These are phyloP conservation scores for Chrysoporthe puriensis DNA, from an alignment of 2,329 filamentous ascomycete genomes.

Conservation along the genomic window DNA sequence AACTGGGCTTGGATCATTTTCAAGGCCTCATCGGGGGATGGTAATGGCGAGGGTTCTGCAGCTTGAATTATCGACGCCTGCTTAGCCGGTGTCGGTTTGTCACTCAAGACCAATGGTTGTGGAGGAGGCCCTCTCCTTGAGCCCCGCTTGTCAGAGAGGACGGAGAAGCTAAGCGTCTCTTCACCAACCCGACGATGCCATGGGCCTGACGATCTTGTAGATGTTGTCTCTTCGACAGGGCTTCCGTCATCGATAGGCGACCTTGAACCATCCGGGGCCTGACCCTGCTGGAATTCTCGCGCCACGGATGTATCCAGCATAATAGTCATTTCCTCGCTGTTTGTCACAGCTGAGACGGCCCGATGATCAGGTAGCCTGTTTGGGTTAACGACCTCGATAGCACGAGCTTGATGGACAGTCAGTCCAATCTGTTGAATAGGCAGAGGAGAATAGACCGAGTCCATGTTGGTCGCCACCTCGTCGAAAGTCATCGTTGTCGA, in stretches of 20 bases:
- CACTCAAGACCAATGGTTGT: constrained; percentile 55
- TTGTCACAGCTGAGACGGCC: constrained; percentile 32
- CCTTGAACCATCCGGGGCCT: background rate
- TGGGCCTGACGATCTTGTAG: constrained; percentile 31
- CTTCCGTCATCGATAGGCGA: constrained; percentile 30
- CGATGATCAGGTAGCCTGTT: constrained; percentile 30
- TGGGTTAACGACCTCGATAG: constrained; percentile 42
- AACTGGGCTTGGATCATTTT: constrained; percentile 57
- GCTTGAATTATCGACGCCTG: constrained; percentile 49
- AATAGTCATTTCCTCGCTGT: constrained; percentile 46
- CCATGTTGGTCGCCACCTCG: constrained; percentile 52
- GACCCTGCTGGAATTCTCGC: constrained; percentile 27
- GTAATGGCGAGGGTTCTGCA: constrained; percentile 55
- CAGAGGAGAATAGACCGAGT: constrained; percentile 54
- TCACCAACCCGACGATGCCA: constrained; percentile 65
- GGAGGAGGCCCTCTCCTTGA: constrained; percentile 60
- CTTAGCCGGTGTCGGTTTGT: constrained; percentile 41
- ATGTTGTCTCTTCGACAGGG: constrained; percentile 29
- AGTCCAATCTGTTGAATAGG: constrained; percentile 49
- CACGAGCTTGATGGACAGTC: constrained; percentile 45
- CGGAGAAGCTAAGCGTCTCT: constrained; percentile 61
- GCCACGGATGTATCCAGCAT: constrained; percentile 47
- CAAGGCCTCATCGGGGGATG: constrained; percentile 55
- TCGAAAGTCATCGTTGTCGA: constrained; percentile 40
- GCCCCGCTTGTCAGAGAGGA: constrained; percentile 48